Evolutionary conservation across 805 yeast species (phyloP).

Genomic region (Candida schatavii): DNA sequence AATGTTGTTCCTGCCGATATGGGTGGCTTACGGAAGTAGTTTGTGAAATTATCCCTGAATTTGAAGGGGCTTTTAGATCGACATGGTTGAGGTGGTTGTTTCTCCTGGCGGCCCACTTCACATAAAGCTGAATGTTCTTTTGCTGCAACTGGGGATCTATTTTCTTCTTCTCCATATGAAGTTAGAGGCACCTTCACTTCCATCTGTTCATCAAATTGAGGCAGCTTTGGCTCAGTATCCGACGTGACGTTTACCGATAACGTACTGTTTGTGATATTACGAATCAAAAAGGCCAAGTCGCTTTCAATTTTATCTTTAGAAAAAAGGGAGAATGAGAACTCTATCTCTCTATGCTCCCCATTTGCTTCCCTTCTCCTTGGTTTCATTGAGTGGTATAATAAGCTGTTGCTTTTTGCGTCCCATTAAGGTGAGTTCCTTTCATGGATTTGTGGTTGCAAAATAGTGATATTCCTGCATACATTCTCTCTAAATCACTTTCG

Average conservation of each 20-base stretch:
- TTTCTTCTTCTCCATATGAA: neutral
- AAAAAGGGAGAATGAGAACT: too few relatives aligned
- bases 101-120: neutral
- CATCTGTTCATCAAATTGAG: neutral
- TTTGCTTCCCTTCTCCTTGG: too few relatives aligned
- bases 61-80: neutral
- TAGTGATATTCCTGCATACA: too few relatives aligned
- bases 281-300: neutral
- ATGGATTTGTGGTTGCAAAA: too few relatives aligned
- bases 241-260: neutral
- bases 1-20: too few relatives aligned
- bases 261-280: neutral
- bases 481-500: too few relatives aligned
- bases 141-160: neutral
- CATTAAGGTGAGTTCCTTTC: too few relatives aligned
- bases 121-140: neutral
- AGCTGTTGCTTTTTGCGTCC: too few relatives aligned
- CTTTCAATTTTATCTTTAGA: neutral
- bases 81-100: neutral
- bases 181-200: neutral
- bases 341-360: too few relatives aligned
- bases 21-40: too few relatives aligned
- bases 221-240: neutral
- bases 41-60: slow-evolving; percentile 6
- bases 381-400: too few relatives aligned